Evolutionary conservation across 2,329 filamentous ascomycete species (phyloP).

Genomic region (Hortaea sp.): DNA sequence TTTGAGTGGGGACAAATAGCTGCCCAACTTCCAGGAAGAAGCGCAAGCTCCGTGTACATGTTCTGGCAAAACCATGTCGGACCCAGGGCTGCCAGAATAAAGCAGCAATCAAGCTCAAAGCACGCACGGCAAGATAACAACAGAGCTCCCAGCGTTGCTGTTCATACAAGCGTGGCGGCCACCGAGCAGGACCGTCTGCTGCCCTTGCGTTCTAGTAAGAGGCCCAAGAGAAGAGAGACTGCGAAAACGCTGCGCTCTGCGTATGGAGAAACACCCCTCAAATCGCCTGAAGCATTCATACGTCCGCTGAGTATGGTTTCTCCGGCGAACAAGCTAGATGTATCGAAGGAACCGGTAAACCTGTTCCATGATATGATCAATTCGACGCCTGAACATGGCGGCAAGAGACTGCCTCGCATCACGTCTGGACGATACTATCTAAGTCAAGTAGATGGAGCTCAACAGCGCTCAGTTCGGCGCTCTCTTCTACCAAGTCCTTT

Average conservation of each 20-base stretch:
- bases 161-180: too few relatives aligned
- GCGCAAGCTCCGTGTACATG: neutral
- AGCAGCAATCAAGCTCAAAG: too few relatives aligned
- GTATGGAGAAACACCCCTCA: neutral
- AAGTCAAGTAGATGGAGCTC: too few relatives aligned
- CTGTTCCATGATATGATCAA: neutral
- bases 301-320: neutral
- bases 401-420: neutral
- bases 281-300: neutral
- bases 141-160: too few relatives aligned
- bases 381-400: neutral
- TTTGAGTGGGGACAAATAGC: constrained; percentile 26
- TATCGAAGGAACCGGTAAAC: neutral
- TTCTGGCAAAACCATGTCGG: neutral
- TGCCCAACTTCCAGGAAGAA: constrained; percentile 20
- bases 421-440: neutral
- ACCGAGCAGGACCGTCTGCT: too few relatives aligned
- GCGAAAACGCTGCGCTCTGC: too few relatives aligned
- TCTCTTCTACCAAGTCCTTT: too few relatives aligned
- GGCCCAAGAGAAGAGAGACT: too few relatives aligned
- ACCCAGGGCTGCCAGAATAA: too few relatives aligned
- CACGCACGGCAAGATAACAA: too few relatives aligned
- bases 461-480: too few relatives aligned
- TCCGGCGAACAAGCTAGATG: neutral
- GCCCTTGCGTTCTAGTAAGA: too few relatives aligned